A percentile compares a stretch with the other conserved stretches of the same genome.
Evolutionary conservation across 2,329 filamentous ascomycete genomes (phyloP).

Genomic region (Chaetomium olivaceum): DNA sequence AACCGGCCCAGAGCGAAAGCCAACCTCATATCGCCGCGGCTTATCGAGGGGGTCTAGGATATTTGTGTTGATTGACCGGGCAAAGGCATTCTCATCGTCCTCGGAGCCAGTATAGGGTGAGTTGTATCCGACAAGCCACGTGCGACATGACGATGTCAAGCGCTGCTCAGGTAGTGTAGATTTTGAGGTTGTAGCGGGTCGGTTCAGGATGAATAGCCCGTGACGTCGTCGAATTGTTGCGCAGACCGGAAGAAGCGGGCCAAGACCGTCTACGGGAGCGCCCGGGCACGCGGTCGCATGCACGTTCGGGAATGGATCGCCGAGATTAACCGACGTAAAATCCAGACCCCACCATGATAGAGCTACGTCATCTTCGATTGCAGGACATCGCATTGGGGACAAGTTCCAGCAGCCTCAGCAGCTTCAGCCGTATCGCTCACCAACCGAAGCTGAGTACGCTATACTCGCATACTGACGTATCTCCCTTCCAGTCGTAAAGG

Average conservation of each 20-base stretch:
- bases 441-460: background rate
- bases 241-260: slow-evolving; percentile 16
- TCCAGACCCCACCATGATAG: background rate
- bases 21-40: slow-evolving; percentile 31
- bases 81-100: slow-evolving; percentile 25
- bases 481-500: background rate
- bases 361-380: background rate
- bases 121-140: background rate
- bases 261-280: background rate
- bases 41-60: slow-evolving; percentile 9
- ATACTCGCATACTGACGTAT: background rate
- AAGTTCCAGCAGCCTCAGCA: no score
- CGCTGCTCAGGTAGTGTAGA: background rate
- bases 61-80: slow-evolving; percentile 4
- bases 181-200: slow-evolving; percentile 4
- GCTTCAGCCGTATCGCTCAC: background rate
- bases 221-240: slow-evolving; percentile 28
- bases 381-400: background rate
- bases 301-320: slow-evolving; percentile 14
- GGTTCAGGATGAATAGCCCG: slow-evolving; percentile 8
- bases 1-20: slow-evolving; percentile 29
- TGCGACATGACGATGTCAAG: slow-evolving; percentile 23
- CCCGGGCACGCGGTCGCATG: background rate
- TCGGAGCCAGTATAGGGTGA: background rate
- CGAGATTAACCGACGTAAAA: slow-evolving; percentile 21